A percentile compares a stretch with the other conserved stretches of the same genome.
These are phyloP conservation scores for Lasiosphaeria hispida DNA, from an alignment of 495 filamentous ascomycete species.

Conservation along the genomic window DNA sequence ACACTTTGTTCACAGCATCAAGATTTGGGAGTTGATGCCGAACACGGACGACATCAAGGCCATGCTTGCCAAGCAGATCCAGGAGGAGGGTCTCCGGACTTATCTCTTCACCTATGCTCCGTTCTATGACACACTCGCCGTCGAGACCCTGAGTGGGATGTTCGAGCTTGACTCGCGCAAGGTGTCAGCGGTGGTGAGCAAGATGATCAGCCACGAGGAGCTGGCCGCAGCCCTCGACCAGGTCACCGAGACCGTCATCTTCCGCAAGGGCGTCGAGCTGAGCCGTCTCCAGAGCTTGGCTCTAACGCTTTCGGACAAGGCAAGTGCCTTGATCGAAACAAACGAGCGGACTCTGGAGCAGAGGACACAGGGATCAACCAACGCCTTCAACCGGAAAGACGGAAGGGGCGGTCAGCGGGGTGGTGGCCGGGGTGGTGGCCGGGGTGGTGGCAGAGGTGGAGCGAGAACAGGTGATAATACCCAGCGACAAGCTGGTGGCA, in stretches of 20 bases:
- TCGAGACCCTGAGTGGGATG: constrained; percentile 83
- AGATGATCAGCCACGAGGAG: constrained; percentile 99
- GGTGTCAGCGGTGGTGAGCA: constrained; percentile 90
- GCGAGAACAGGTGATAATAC: constrained; percentile 49
- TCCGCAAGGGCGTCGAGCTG: constrained; percentile 98
- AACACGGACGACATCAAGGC: constrained; percentile 85
- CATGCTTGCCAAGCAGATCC: constrained; percentile 95
- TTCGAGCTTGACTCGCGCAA: constrained; percentile 91
- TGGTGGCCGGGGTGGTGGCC: constrained; percentile 59
- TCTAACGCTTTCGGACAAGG: constrained; percentile 92
- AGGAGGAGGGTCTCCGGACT: constrained; percentile 95
- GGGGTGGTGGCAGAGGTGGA: constrained; percentile 69
- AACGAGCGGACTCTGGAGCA: constrained; percentile 98
- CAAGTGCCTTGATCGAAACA: constrained; percentile 87
- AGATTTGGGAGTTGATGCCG: constrained; percentile 98
- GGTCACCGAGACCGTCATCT: constrained; percentile 95
- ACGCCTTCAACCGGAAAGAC: constrained; percentile 88
- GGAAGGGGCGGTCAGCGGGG: constrained; percentile 72
- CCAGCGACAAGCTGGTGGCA: constrained; percentile 56
- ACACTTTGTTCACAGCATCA: constrained; percentile 90
- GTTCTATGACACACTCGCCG: constrained; percentile 94
- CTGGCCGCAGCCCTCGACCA: constrained; percentile 94
- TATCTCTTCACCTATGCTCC: constrained; percentile 99
- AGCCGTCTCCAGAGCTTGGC: constrained; percentile 93
- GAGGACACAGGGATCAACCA: constrained; percentile 90